Evolutionary conservation across 2,329 filamentous ascomycete genomes (phyloP), one percentile per base, ranked within the genome.

Genomic region (Cladophialophora carrionii): DNA sequence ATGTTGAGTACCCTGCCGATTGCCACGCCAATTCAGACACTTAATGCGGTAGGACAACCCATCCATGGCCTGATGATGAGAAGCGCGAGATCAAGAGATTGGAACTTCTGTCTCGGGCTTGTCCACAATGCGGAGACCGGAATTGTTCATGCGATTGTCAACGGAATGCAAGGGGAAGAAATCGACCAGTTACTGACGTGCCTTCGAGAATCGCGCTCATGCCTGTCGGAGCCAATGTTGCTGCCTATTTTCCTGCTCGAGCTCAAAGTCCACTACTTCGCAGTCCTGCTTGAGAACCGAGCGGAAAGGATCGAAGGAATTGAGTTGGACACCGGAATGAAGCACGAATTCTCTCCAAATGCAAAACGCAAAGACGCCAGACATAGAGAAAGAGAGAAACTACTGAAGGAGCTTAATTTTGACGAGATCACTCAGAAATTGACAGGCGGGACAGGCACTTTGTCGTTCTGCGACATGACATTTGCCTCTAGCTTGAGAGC

Each of bases 291-390:
- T 20, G 65, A 67, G 43, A 58, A 62, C 5, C 29, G 65, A 10
- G 65, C 65, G 8, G 20, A 43, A 53, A 62, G 65, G 9, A 64
- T 67, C 14, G 65, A 67, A 57, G 46, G 48, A 1, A 65, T 67
- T 52, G 65, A 67, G n/a, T 51, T 64, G 26, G 43, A 29, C 34
- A 67, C 65, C 17, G 65, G 65, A n/a, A 67, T 67, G 65, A 54
- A 62, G 29, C 65, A 62, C 48, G 65, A 62, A 22, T 65, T 67
- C 29, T 61, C 56, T 41, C 31, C 51, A 2, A 43, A 60, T 49
- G 62, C 62, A 2, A 37, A 22, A 4, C 32, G 62, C 4, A 57
- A 60, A 12, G 52, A 29, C 4, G 53, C 46, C 4, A 48, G 41
- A 48, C 52, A 65, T 24, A 49, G 26, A 4, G 62, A 62, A 41